phyloP scores from a whole-genome alignment of 208 protist species.

The Trypanosoma boissoni region DNA sequence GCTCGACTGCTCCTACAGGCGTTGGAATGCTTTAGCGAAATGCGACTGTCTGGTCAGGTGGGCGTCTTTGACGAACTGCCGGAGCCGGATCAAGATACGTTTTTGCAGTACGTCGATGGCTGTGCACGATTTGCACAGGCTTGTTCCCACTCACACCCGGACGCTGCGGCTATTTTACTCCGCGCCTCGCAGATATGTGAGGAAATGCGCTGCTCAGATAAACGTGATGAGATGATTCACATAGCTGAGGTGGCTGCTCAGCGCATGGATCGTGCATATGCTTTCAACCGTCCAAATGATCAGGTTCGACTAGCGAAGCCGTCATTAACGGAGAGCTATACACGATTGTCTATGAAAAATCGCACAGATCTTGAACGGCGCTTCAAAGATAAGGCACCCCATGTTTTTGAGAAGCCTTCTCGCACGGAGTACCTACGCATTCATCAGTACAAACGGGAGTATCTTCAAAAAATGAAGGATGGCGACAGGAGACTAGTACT shows the following conservation, averaged over 20 bases:
- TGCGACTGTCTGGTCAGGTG: conserved; percentile 59
- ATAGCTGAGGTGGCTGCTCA: conserved; percentile 63
- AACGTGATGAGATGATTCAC: conserved; percentile 82
- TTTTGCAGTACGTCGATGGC: conserved; percentile 83
- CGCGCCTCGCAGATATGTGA: conserved; percentile 84
- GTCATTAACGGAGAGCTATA: conserved; percentile 36
- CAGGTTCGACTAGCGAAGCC: conserved; percentile 28
- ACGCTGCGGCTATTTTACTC: conserved; percentile 73
- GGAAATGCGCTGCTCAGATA: conserved; percentile 80
- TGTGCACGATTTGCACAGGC: conserved; percentile 69
- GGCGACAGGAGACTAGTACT: conserved; percentile 28
- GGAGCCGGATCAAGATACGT: conserved; percentile 82
- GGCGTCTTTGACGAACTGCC: conserved; percentile 57
- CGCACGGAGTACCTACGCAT: conserved; percentile 41
- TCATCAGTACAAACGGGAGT: conserved; percentile 49
- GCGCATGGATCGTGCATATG: conserved; percentile 72
- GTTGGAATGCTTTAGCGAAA: conserved; percentile 89
- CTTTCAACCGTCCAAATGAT: conserved; percentile 63
- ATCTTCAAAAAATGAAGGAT: conserved; percentile 35
- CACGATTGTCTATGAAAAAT: conserved; percentile 26
- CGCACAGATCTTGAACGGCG: conserved; percentile 39
- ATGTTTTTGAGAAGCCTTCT: conserved; percentile 34
- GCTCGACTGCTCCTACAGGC: conserved; percentile 75
- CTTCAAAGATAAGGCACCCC: conserved; percentile 50
- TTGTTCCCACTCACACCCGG: conserved; percentile 81